phyloP scores from a whole-genome alignment of 495 filamentous ascomycete species.

The Penicillium samsonianum region DNA sequence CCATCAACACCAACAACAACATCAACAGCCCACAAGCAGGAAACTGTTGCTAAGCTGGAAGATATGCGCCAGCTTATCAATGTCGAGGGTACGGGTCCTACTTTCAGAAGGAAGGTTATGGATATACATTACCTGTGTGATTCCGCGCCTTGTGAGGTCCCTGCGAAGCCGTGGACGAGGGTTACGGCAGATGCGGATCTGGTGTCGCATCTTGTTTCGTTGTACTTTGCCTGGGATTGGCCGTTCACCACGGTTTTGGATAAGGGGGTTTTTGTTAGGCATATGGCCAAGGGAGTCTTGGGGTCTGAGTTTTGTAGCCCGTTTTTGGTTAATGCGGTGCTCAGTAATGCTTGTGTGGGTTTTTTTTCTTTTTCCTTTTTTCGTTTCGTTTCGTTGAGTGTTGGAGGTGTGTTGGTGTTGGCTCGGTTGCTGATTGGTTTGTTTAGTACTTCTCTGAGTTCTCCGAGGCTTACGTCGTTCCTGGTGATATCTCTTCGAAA shows the following conservation, averaged over 20 bases:
- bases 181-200: constrained; percentile 52
- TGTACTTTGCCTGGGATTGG: constrained; percentile 59
- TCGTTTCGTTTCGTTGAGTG: not conserved
- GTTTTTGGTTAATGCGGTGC: constrained; percentile 56
- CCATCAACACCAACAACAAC: not conserved
- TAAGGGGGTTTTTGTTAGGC: constrained; percentile 47
- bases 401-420: not conserved
- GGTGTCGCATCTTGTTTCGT: constrained; percentile 54
- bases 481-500: constrained; percentile 46
- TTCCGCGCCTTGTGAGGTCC: constrained; percentile 43
- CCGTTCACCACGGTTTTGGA: constrained; percentile 52
- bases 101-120: constrained; percentile 48
- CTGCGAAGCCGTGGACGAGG: constrained; percentile 53
- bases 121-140: constrained; percentile 49
- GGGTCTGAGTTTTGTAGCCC: constrained; percentile 50
- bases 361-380: not conserved
- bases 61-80: constrained; percentile 34
- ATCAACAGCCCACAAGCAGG: not conserved
- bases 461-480: constrained; percentile 44
- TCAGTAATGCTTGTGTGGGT: constrained; percentile 51
- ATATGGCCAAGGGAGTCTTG: constrained; percentile 41
- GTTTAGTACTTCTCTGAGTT: constrained; percentile 48
- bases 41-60: constrained; percentile 31
- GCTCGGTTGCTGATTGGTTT: constrained; percentile 7
- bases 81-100: constrained; percentile 36